phyloP scores from a whole-genome alignment of 2,329 filamentous ascomycete genomes.

The Epichloe uncinata region DNA sequence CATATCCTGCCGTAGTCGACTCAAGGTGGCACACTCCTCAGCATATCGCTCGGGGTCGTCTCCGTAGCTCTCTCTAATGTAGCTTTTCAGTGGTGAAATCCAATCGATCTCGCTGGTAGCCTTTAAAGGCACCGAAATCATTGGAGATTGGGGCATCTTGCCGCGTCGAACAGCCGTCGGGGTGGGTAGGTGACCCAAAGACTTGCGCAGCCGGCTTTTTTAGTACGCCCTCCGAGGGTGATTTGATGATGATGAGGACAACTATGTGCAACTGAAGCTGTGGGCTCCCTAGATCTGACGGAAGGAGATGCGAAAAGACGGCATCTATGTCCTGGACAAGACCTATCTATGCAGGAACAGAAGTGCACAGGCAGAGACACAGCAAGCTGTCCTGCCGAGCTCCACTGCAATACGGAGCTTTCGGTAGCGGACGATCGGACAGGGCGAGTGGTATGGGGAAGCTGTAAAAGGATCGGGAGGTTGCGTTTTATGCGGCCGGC shows the following conservation, averaged over 20 bases:
- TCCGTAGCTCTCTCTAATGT: slow-evolving; percentile 87
- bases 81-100: slow-evolving; percentile 79
- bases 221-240: too few relatives aligned
- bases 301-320: neutral
- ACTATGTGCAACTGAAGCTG: neutral
- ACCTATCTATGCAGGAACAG: neutral
- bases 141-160: slow-evolving; percentile 71
- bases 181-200: neutral
- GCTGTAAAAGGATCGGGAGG: slow-evolving; percentile 8
- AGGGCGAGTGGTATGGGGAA: slow-evolving; percentile 1
- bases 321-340: neutral
- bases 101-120: slow-evolving; percentile 97
- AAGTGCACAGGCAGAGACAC: neutral
- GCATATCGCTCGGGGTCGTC: slow-evolving; percentile 93
- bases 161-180: neutral
- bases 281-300: neutral
- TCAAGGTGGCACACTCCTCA: slow-evolving; percentile 89
- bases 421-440: neutral
- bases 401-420: neutral
- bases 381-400: slow-evolving; percentile 2
- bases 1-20: slow-evolving; percentile 95
- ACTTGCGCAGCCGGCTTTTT: neutral
- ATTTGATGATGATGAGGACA: too few relatives aligned
- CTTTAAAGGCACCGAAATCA: slow-evolving; percentile 91
- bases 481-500: slow-evolving; percentile 19